phyloP scores from a whole-genome alignment of 495 filamentous ascomycete genomes.

The Penicillium antarcticum region DNA sequence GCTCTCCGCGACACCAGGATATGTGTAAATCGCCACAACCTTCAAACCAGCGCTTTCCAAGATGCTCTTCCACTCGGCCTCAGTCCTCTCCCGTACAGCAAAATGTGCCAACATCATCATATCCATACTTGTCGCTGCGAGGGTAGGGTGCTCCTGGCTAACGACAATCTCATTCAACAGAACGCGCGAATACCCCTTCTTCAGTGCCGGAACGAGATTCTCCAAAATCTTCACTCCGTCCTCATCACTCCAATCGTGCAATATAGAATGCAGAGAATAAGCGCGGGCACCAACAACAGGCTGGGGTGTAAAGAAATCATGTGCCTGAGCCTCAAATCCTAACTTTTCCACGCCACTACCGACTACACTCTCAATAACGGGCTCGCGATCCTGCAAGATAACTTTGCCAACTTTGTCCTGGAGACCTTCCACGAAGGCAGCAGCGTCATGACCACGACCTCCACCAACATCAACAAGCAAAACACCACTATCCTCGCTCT shows the following conservation, averaged over 20 bases:
- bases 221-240: conserved; percentile 41
- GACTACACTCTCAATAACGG: conserved; percentile 33
- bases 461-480: conserved; percentile 58
- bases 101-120: conserved; percentile 42
- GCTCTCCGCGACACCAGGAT: conserved; percentile 21
- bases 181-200: conserved; percentile 45
- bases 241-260: conserved; percentile 52
- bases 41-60: conserved; percentile 58
- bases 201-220: conserved; percentile 44
- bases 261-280: conserved; percentile 38
- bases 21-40: conserved; percentile 45
- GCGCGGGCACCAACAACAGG: conserved; percentile 38
- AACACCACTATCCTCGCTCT: conserved; percentile 14
- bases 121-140: conserved; percentile 42
- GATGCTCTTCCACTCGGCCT: conserved; percentile 20
- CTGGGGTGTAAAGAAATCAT: conserved; percentile 54
- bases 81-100: conserved; percentile 34
- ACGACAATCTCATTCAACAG: conserved; percentile 55
- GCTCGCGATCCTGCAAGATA: conserved; percentile 47
- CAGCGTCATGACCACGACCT: conserved; percentile 46
- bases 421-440: conserved; percentile 21
- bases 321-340: conserved; percentile 14
- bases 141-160: conserved; percentile 36
- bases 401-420: conserved; percentile 21
- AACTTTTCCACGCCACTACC: conserved; percentile 4